Base-by-base conservation (phyloP, 2,329 filamentous ascomycete genomes). In the Lasiodiplodia hormozganensis region DNA sequence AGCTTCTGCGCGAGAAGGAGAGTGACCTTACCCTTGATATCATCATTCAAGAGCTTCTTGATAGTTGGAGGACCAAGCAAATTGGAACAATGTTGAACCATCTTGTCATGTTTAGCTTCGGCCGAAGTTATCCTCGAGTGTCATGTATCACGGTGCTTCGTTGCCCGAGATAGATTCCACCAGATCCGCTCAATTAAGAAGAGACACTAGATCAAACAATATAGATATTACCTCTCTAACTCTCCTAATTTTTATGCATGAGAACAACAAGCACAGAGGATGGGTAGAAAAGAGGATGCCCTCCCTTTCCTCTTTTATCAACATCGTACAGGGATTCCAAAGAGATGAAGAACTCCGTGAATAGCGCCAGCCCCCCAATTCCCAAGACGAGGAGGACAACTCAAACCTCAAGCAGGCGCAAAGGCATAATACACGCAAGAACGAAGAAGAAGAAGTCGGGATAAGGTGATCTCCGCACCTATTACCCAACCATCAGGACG, bases 371-470 rank as follows among this genome's bases (percentile, higher is more conserved):
- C 18, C 28, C 53, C 21, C 43, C 18, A 10, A 52, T 31, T 23
- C 23, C 21, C 23, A 53, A 7, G 28, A 23, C 25, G 8, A 34
- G 18, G 23, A 36, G 16, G 18, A 56, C n/a, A 21, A 31, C 8
- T 31, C 43, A 21, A 43, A 6, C 12, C n/a, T n/a, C 18, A 43
- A 43, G 16, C 16, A 47, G n/a, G 43, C 18, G n/a, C 43, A 23
- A 56, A 11, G 52, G 28, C 53, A 56, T 56, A 56, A 21, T 56
- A 56, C 53, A 56, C 5, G 25, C 23, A 53, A 28, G 25, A 53
- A 53, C 18, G 31, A n/a, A 25, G 31, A 40, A 16, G 31, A 54
- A n/a, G 54, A 8, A 23, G 34, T 38, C 12, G 23, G 12, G 54
- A 21, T 12, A 21, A 23, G n/a, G 18, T 8, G 7, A 10, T 21